Base-by-base conservation (phyloP, 495 filamentous ascomycete genomes). In the Podospora sp. region DNA sequence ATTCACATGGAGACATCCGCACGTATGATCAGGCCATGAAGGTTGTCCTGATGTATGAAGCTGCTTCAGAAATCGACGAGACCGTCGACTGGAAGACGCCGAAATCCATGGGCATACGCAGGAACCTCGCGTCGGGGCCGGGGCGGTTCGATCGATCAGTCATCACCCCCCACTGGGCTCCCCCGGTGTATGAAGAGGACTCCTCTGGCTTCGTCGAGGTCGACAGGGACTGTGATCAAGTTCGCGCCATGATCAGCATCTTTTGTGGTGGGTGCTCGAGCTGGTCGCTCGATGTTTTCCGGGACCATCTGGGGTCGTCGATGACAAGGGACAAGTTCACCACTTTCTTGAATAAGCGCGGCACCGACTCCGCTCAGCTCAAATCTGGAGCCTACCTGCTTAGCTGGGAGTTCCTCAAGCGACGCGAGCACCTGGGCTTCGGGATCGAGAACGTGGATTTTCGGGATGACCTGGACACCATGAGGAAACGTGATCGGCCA, bases 361-460 rank as follows among this genome's bases (percentile, higher is more conserved):
- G 63, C 18, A 58, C 26, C 11, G 52, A 65, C 49, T 50, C 63
- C 8, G 27, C 26, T 26, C 63, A 65, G 53, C 7, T 57, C 16
- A 20, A 25, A 52, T 65, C 63, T 2, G 52, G 52, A 26, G 29
- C 63, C 8, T 65, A 58, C 16, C 18, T 65, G n/a, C 33, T 65
- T 7, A 65, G 63, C 63, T 65, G 63, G 52, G 52, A 65, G 51
- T 65, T 65, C 53, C 58, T 65, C 35, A 65, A 65, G 36, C 51
- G 63, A 20, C 63, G 63, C 52, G 25, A 65, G 22, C 56, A 59
- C 52, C 33, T 65, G n/a, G 63, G 52, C 49, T 33, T 65, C 22
- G 5, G 21, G 1, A 40, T 65, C 20, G 52, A 29, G 18, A n/a
- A 49, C 24, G 52, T 40, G 22, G 9, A 57, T 27, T 27, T 49